A percentile compares a stretch with the other conserved stretches of the same genome.
Evolutionary conservation across 257 asterid species (phyloP).

Genomic region (Plectranthus barbatus): DNA sequence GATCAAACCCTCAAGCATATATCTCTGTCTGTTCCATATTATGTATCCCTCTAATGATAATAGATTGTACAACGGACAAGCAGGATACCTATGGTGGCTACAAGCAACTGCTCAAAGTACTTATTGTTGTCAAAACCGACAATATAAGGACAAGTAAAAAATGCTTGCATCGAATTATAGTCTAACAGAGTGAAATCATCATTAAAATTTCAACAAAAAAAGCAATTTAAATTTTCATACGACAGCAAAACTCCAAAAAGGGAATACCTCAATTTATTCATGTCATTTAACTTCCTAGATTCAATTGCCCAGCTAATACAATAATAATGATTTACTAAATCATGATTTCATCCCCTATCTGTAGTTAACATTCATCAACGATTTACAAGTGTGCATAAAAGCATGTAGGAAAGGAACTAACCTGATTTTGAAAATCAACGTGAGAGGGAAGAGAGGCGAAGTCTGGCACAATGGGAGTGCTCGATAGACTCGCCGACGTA

Average conservation of each 20-base stretch:
- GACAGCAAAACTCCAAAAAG: not conserved
- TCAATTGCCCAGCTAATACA: too few relatives aligned
- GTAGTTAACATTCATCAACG: too few relatives aligned
- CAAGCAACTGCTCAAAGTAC: not conserved
- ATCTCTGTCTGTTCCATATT: not conserved
- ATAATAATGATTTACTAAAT: too few relatives aligned
- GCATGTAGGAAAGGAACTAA: too few relatives aligned
- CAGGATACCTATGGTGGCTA: not conserved
- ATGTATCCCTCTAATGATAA: not conserved
- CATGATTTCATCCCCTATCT: too few relatives aligned
- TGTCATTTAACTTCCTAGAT: too few relatives aligned
- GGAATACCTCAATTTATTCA: not conserved
- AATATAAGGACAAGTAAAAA: not conserved
- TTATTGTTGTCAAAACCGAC: not conserved
- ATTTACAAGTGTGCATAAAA: too few relatives aligned
- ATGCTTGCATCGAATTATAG: not conserved
- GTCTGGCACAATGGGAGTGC: too few relatives aligned
- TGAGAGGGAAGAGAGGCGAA: too few relatives aligned
- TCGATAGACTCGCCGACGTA: too few relatives aligned
- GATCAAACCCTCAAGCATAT: not conserved
- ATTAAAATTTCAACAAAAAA: not conserved
- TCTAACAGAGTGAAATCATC: not conserved
- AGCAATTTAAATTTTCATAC: not conserved
- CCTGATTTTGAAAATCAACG: too few relatives aligned
- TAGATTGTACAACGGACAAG: too few relatives aligned